Evolutionary conservation across 164 flowering plant species (phyloP), one percentile per base, ranked within the genome.

Genomic region (Akebia trifoliata): DNA sequence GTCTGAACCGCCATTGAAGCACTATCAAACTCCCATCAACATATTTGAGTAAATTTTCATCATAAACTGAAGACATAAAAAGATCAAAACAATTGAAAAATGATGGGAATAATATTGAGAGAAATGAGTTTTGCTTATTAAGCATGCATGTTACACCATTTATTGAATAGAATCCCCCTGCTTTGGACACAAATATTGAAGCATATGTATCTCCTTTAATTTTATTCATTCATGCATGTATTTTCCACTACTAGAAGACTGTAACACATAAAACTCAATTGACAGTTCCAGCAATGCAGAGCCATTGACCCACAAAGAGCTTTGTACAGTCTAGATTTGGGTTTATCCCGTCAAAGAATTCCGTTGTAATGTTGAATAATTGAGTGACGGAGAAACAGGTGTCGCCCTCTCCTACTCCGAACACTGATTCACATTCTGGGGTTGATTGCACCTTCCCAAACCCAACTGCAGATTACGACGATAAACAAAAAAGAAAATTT

Each of bases 251-350:
- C 46, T n/a, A 18, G 6, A 42, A 4, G 46, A 42, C 22, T 24
- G 1, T 8, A 42, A 4, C 22, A 4, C 1, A 37, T 37, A 3
- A n/a, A 3, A 37, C 15, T 44, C 51, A 57, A 31, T 57, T 57
- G 9, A 6, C 50, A 42, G 44, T 26, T 20, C 59, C 66, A 3
- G 43, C 51, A 52, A 65, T 56, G 15, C 73, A 65, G 1, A 65
- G 49, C 69, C 73, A 69, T 52, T 69, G 62, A 30, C 66, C 66
- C 15, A 69, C 46, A 18, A 69, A 69, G 44, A 64, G 47, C 10
- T 22, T 31, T 36, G 44, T 32, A 24, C 66, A 69, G 32, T 50
- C 29, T 3, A 69, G 47, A 46, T 69, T 65, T 6, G 69, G 73
- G 42, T 69, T 69, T 18, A 64, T 52, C 8, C 8, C 46, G 31